These are phyloP conservation scores for Mycena sanguinolenta DNA, from an alignment of 768 basidiomycete species.

Conservation along the genomic window DNA sequence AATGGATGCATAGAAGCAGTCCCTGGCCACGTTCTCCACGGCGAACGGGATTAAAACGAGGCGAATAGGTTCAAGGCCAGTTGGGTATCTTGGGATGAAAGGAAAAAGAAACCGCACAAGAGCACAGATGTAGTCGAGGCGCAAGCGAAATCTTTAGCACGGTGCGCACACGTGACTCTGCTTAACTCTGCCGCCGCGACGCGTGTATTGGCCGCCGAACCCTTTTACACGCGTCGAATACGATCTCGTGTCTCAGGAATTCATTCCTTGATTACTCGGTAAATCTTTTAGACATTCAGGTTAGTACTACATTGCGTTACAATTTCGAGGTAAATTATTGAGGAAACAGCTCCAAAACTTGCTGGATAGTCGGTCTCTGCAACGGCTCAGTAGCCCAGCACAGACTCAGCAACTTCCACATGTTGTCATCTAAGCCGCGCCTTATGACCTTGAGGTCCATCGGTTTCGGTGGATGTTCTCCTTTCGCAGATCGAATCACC, in stretches of 20 bases:
- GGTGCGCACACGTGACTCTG: neutral
- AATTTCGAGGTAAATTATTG: conserved; percentile 14
- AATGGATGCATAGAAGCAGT: conserved; percentile 72
- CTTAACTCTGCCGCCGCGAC: no score
- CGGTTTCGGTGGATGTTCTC: conserved; percentile 61
- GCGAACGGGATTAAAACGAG: neutral
- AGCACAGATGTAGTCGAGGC: neutral
- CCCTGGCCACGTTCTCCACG: neutral
- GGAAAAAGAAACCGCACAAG: no score
- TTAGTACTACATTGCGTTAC: neutral
- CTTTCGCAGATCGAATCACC: conserved; percentile 54
- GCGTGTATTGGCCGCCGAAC: no score
- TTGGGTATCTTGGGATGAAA: no score
- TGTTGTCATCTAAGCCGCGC: conserved; percentile 59
- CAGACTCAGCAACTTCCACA: conserved; percentile 58
- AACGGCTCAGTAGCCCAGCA: conserved; percentile 58
- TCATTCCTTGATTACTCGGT: no score
- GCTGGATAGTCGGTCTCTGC: conserved; percentile 55
- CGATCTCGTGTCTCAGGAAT: no score
- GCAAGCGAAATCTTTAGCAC: no score
- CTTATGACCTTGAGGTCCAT: conserved; percentile 45
- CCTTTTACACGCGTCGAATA: no score
- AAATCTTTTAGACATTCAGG: no score
- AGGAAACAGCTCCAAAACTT: conserved; percentile 42
- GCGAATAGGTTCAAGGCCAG: no score